Evolutionary conservation across 176 grass and related monocot genomes (phyloP), one percentile per base, ranked within the genome.

Genomic region (Echinochloa phyllopogon): DNA sequence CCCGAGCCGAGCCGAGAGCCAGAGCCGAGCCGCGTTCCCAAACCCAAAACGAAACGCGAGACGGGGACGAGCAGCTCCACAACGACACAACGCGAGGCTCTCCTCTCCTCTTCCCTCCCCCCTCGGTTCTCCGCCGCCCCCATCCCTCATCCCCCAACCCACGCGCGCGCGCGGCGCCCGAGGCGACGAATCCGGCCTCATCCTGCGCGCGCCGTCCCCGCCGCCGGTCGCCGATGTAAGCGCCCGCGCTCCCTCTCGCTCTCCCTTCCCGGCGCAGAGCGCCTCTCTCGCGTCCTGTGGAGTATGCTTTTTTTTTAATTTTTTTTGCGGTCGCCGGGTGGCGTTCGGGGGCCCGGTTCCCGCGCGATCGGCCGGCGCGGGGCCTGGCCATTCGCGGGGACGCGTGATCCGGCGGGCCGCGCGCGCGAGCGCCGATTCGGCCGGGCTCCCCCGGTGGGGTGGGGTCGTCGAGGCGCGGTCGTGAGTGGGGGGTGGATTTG

Each of bases 201-300:
- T 17, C 23, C 87, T 17, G 11, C 61, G 17, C 27, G 16, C 64
- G 29, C 74, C 64, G 29, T 74, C 56, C 48, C 55, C 55, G 59
- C 58, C 77, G 82, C 49, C 75, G 71, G 40, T 17, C 83, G 81
- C 58, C 85, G 86, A 93, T 93, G 91, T 93, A 90, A 93, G 85
- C 85, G 6, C 29, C 48, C 67, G 24, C 25, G 69, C 68, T 42
- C 50, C 39, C 12, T 36, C 14, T 40, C 40, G 1, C 29, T 33
- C 29, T 33, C 29, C 29, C 27, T 5, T 10, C n/a, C 25, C 24
- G 50, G 36, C 62, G n/a, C 36, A 4, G 14, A 64, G 25, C 43
- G 13, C 14, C 23, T 10, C 14, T 21, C 48, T 15, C 15, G 48
- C 37, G 45, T 39, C 53, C 38, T 29, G 44, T 37, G 8, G 37